These are phyloP conservation scores for Fraxinus nigra DNA, from an alignment of 305 asterid genomes.

Conservation along the genomic window DNA sequence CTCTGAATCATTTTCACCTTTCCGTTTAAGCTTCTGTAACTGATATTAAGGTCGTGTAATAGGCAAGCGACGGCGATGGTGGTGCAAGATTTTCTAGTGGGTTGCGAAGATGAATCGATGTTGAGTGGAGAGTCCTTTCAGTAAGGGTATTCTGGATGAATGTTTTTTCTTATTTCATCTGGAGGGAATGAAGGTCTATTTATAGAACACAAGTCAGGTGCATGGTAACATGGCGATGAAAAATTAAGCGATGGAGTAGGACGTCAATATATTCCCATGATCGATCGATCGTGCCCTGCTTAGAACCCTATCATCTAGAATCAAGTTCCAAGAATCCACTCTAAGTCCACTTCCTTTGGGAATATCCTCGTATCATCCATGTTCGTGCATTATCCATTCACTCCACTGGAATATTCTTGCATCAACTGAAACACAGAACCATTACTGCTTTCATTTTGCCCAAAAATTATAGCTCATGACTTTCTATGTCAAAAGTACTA, in stretches of 20 bases:
- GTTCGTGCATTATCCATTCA: background rate
- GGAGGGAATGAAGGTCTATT: background rate
- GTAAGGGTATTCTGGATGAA: background rate
- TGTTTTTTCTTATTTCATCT: background rate
- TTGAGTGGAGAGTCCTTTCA: background rate
- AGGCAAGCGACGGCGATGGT: background rate
- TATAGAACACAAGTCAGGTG: background rate
- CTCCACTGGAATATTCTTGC: background rate
- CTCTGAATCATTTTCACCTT: background rate
- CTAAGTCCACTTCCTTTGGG: background rate
- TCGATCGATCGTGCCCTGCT: background rate
- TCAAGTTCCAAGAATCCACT: background rate
- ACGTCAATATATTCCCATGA: background rate
- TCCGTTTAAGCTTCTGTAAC: too few relatives aligned
- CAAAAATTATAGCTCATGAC: background rate
- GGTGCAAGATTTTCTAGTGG: background rate
- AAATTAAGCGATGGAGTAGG: background rate
- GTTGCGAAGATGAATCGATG: background rate
- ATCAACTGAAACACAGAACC: background rate
- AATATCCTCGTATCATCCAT: background rate
- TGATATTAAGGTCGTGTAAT: background rate
- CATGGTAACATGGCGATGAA: background rate
- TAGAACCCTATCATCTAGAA: background rate
- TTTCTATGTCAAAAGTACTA: background rate
- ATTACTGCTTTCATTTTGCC: background rate